Conservation (phyloP, 768 basidiomycete species). For the Mycena polygramma region DNA sequence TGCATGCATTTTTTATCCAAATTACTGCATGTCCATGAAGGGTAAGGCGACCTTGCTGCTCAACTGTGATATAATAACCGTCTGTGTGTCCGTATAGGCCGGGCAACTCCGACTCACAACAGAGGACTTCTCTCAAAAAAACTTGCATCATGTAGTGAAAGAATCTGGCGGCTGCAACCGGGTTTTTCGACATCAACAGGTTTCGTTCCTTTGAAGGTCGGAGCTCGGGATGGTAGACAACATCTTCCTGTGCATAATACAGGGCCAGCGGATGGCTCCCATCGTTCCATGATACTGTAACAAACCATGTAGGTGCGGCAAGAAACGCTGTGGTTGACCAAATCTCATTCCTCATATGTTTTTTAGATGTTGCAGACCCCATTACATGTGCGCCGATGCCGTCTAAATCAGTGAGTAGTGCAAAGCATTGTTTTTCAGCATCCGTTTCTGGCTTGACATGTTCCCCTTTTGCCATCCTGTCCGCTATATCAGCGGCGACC, state of each 20-base stretch:
- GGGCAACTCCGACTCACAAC: conserved; percentile 23
- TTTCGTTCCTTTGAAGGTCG: neutral
- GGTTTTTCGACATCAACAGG: conserved; percentile 37
- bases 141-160: conserved; percentile 48
- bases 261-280: neutral
- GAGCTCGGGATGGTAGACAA: neutral
- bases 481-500: conserved; percentile 38
- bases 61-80: conserved; percentile 50
- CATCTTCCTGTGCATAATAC: conserved; percentile 13
- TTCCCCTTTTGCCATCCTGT: conserved; percentile 42
- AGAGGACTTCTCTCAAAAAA: conserved; percentile 45
- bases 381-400: neutral
- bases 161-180: conserved; percentile 48
- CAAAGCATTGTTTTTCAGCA: conserved; percentile 51
- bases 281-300: neutral
- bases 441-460: conserved; percentile 36
- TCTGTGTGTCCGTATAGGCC: conserved; percentile 47
- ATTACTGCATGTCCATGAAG: conserved; percentile 55
- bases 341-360: conserved; percentile 27
- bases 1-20: conserved; percentile 47
- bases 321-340: conserved; percentile 9
- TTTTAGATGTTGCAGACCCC: conserved; percentile 38
- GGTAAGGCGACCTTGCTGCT: conserved; percentile 52
- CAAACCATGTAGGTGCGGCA: conserved; percentile 24
- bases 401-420: conserved; percentile 37